A percentile compares a stretch with the other conserved stretches of the same genome.
Conservation (phyloP, 2,329 filamentous ascomycete species). For the Stagonosporopsis cucurbitacearum region DNA sequence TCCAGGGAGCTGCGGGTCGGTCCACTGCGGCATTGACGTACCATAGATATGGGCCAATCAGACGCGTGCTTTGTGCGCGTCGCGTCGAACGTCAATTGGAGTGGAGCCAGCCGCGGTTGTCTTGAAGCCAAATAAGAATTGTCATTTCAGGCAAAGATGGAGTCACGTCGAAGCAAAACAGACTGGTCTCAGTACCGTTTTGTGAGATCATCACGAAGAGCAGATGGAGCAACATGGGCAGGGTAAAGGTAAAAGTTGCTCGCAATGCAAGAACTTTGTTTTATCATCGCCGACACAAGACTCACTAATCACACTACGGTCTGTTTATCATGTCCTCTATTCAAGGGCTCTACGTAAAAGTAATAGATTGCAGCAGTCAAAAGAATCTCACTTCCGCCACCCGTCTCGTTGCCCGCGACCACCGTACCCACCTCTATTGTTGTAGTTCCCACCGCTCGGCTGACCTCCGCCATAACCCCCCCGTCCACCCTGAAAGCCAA, state of each 20-base stretch:
- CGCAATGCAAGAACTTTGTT: neutral
- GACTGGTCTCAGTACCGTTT: neutral
- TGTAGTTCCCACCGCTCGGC: conserved; percentile 24
- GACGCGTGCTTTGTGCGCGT: conserved; percentile 10
- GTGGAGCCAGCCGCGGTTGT: neutral
- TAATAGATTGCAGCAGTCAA: neutral
- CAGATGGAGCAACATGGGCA: neutral
- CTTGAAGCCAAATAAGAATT: neutral
- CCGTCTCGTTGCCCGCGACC: conserved; percentile 28
- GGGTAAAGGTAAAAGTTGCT: neutral
- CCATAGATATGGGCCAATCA: conserved; percentile 20
- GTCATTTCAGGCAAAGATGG: neutral
- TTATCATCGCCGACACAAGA: neutral
- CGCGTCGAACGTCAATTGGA: neutral
- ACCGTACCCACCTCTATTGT: conserved; percentile 26
- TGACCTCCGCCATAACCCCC: conserved; percentile 25
- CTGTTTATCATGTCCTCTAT: neutral
- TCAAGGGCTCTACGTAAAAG: neutral
- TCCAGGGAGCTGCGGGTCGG: conserved; percentile 6
- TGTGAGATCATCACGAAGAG: neutral
- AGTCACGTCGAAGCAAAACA: too few species aligned
- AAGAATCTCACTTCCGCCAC: conserved; percentile 15
- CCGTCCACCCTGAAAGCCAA: conserved; percentile 25
- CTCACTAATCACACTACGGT: neutral
- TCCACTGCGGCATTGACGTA: conserved; percentile 13